A percentile compares a stretch with the other conserved stretches of the same genome.
These are phyloP conservation scores for Grammothele lineata DNA, from an alignment of 768 basidiomycete species.

Conservation along the genomic window DNA sequence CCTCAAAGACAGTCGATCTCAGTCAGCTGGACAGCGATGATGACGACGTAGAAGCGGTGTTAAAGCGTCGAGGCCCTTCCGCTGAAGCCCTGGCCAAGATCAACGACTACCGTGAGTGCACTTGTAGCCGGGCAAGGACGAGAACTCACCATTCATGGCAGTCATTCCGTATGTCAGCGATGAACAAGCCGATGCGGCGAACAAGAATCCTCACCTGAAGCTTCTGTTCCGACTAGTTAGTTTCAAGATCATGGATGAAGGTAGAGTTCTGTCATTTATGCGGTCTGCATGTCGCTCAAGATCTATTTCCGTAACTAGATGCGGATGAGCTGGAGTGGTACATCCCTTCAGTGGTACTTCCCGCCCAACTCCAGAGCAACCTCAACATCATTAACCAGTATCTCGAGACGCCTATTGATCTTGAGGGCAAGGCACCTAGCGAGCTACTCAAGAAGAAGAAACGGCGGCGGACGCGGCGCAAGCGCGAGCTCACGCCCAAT, in stretches of 20 bases:
- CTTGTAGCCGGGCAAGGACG: neutral
- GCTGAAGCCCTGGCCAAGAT: conserved; percentile 65
- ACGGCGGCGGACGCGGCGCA: conserved; percentile 45
- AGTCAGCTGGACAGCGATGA: conserved; percentile 32
- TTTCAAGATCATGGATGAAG: conserved; percentile 64
- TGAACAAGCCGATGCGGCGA: conserved; percentile 71
- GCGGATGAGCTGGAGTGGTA: conserved; percentile 81
- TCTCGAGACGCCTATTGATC: conserved; percentile 75
- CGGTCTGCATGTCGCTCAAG: neutral
- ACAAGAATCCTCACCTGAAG: conserved; percentile 75
- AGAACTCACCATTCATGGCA: conserved; percentile 26
- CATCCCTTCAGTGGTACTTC: conserved; percentile 67
- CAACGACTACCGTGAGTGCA: conserved; percentile 65
- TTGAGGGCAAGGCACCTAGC: conserved; percentile 71
- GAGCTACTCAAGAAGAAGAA: conserved; percentile 67
- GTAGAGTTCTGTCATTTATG: conserved; percentile 34
- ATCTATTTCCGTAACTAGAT: conserved; percentile 41
- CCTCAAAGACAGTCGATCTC: conserved; percentile 20
- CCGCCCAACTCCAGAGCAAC: conserved; percentile 62
- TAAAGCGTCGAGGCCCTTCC: conserved; percentile 46
- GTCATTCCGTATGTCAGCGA: conserved; percentile 76
- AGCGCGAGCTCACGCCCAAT: conserved; percentile 42
- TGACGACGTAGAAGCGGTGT: conserved; percentile 29
- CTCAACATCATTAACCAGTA: conserved; percentile 80
- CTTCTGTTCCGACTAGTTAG: conserved; percentile 78